Conservation (phyloP, 495 filamentous ascomycete genomes). For the Tuber microsphaerosporum region DNA sequence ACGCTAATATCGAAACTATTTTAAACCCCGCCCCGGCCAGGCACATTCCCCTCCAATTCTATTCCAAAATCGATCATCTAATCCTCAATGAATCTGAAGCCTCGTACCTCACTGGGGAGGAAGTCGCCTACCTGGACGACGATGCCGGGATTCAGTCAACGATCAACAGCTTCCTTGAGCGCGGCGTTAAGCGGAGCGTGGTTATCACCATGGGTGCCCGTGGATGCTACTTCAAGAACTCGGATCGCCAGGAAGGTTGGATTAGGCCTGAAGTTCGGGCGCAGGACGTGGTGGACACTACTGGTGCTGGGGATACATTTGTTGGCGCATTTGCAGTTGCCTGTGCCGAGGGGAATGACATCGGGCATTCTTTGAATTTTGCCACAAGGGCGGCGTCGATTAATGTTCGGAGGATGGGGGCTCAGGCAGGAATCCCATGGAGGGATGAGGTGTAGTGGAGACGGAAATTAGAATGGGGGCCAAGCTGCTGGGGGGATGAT, state of each 20-base stretch:
- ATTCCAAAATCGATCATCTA: constrained; percentile 63
- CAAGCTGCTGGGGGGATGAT: neutral
- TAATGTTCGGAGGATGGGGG: constrained; percentile 69
- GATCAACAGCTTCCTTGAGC: constrained; percentile 53
- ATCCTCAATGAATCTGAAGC: constrained; percentile 92
- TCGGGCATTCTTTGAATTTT: constrained; percentile 54
- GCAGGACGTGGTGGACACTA: constrained; percentile 80
- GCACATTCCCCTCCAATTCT: constrained; percentile 61
- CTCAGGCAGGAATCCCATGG: constrained; percentile 86
- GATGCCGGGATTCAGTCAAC: constrained; percentile 46
- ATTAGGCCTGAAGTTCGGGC: constrained; percentile 48
- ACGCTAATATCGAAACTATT: constrained; percentile 45
- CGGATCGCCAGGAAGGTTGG: constrained; percentile 45
- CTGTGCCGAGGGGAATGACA: constrained; percentile 49
- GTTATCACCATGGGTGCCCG: constrained; percentile 76
- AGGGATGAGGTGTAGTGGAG: constrained; percentile 58
- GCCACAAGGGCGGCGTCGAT: constrained; percentile 68
- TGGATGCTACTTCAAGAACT: constrained; percentile 57
- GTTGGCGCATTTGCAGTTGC: constrained; percentile 77
- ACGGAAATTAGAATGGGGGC: neutral
- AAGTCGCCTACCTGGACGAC: constrained; percentile 48
- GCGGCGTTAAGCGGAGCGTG: constrained; percentile 62
- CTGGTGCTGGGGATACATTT: constrained; percentile 90
- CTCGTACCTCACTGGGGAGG: constrained; percentile 55
- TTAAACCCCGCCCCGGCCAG: constrained; percentile 83